Conservation (phyloP, 73 alveolate species). For the Stentor coeruleus region DNA sequence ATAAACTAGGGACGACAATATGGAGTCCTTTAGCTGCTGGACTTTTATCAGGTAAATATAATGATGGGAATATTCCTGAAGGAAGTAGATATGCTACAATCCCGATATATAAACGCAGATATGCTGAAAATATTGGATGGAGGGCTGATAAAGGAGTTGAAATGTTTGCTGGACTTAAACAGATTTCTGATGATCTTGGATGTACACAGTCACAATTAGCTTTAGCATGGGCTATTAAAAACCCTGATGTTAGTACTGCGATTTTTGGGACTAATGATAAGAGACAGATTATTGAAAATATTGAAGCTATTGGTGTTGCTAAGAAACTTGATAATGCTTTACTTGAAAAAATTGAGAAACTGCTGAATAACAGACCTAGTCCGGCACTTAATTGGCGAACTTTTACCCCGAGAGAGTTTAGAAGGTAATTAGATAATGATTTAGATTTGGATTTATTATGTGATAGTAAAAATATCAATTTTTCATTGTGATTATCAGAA, state of each 20-base stretch:
- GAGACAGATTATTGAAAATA: background rate
- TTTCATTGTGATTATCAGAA: too few species aligned
- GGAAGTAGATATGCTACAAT: constrained; percentile 49
- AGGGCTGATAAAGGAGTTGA: background rate
- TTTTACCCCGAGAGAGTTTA: background rate
- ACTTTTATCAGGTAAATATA: constrained; percentile 93
- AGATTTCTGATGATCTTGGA: background rate
- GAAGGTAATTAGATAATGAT: too few species aligned
- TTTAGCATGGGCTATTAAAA: background rate
- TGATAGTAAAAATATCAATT: too few species aligned
- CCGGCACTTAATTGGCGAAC: background rate
- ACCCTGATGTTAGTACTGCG: constrained; percentile 6
- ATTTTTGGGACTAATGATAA: background rate
- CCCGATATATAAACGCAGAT: background rate
- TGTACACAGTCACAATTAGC: background rate
- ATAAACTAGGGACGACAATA: constrained; percentile 84
- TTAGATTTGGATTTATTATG: too few species aligned
- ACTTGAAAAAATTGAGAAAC: background rate
- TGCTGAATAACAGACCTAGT: background rate
- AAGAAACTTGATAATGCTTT: background rate
- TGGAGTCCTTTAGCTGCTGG: constrained; percentile 93
- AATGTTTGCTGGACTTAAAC: background rate
- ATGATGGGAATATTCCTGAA: constrained; percentile 77
- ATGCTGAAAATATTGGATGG: background rate
- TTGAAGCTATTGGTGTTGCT: background rate